Evolutionary conservation across 1,139 yeast genomes (phyloP), one percentile per base, ranked within the genome.

Genomic region (Zygosaccharomyces sapae): DNA sequence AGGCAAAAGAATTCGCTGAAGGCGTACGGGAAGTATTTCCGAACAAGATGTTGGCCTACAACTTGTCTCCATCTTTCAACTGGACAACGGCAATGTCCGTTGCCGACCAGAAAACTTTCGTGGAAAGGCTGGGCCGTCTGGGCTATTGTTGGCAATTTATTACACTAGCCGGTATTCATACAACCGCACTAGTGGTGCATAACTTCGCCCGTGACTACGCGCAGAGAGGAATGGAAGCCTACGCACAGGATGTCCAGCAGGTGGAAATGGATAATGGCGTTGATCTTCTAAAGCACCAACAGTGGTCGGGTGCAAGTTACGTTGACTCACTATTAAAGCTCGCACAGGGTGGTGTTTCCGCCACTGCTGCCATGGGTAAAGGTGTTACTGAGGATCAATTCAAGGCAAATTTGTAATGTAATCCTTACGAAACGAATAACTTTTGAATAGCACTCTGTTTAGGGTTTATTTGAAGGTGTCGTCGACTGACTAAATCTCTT

Each of bases 301-400:
- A 90, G 72, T 90, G 98, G 98, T 88, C 97, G 43, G 98, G 98
- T 67, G 98, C 98, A 36, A 96, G 87, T 70, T 92, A 89, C 75
- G 85, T 92, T 67, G 98, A 90, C 70, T 85, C 88, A 53, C 76
- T 90, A 63, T 81, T 90, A 70, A 88, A 83, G 70, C 77, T 89
- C 74, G 94, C 89, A 41, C 83, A 94, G 51, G 97, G 97, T 63
- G 98, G 98, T 73, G 86, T 90, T 51, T 77, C 92, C 46, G 85
- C 96, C 22, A 92, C 97, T 46, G 95, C 97, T 57, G 97, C 97
- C 49, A 90, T 90, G 97, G 97, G 97, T 67, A 85, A 84, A 55
- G 97, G 97, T 75, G 97, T 90, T 61, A 90, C 98, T 51, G 98
- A 90, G 74, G 95, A 86, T 60, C 97, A 90, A 72, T 90, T 90